Base-by-base conservation (phyloP, 2,329 filamentous ascomycete species). In the Alternaria gaisen region DNA sequence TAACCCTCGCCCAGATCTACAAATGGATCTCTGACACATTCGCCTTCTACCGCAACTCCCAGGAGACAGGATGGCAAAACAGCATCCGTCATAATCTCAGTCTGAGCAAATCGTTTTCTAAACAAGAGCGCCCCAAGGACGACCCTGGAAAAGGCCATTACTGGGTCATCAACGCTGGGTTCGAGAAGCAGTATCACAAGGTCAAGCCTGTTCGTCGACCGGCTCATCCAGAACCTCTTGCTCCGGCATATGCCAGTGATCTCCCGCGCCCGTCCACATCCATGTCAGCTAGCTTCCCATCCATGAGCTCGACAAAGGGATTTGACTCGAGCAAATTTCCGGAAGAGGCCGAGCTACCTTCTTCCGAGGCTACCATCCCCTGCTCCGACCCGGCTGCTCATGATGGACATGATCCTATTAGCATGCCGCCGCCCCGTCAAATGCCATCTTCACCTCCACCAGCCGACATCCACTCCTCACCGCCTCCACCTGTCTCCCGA, bases 11-110 rank as follows among this genome's bases (percentile, higher is more conserved):
- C 26, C 93, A 97, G 79, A 99, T 99, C 70, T 99, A 98, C 85
- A 97, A 97, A 77, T 99, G 95, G 94, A 98, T 99, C 72, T 96
- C 93, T n/a, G 92, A 96, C 77, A 94, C 90, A 18, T 98, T 91
- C 77, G 89, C 87, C 5, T 97, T 94, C 80, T 99, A 98, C 66
- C 76, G 76, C 82, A 90, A 87, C 69, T 87, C 88, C 43, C 87
- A 90, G 57, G 93, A 97, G 72, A 89, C 91, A 11, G 94, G 95
- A 65, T 99, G 95, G 95, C 94, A 98, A 80, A 99, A 99, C 80
- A 98, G 95, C 82, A 99, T 99, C 77, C 91, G 95, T 34, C 95
- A 99, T 80, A 99, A 99, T 71, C 88, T 99, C 34, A 97, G 94
- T 75, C 84, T 99, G 44, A 97, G 97, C 84, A 98, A 98, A 81